Conservation (phyloP, 2,329 filamentous ascomycete genomes). For the Xylaria sp. region DNA sequence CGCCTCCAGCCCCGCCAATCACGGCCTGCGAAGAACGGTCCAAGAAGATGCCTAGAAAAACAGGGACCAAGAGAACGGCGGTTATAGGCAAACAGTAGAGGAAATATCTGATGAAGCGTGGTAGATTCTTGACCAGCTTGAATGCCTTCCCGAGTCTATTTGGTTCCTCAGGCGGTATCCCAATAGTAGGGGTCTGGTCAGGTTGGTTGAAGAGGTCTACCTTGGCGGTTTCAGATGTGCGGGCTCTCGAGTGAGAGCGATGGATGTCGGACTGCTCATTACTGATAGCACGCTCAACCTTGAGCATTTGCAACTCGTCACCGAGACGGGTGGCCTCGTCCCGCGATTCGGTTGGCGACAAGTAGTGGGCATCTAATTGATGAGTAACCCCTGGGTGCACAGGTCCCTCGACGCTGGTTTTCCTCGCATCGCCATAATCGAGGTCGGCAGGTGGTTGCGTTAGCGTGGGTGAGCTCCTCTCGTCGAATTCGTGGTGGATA, state of each 20-base stretch:
- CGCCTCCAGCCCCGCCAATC: slow-evolving; percentile 75
- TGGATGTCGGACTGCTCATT: slow-evolving; percentile 43
- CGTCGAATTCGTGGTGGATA: slow-evolving; percentile 34
- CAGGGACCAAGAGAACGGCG: slow-evolving; percentile 72
- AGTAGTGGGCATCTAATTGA: slow-evolving; percentile 32
- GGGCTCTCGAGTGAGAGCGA: slow-evolving; percentile 42
- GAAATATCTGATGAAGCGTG: slow-evolving; percentile 77
- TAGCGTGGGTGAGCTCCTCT: slow-evolving; percentile 40
- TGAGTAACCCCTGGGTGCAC: slow-evolving; percentile 42
- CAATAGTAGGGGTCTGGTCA: slow-evolving; percentile 33
- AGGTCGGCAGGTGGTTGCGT: slow-evolving; percentile 22
- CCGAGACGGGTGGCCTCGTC: slow-evolving; percentile 47
- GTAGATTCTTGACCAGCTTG: slow-evolving; percentile 61
- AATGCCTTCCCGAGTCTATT: slow-evolving; percentile 72
- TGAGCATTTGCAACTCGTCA: slow-evolving; percentile 49
- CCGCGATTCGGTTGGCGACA: slow-evolving; percentile 44
- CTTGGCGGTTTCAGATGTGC: slow-evolving; percentile 40
- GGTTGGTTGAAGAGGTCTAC: slow-evolving; percentile 51
- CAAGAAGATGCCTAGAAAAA: slow-evolving; percentile 71
- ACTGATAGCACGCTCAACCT: slow-evolving; percentile 49
- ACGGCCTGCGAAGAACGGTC: slow-evolving; percentile 60
- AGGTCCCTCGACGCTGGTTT: slow-evolving; percentile 30
- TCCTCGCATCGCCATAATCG: slow-evolving; percentile 30
- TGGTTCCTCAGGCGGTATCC: slow-evolving; percentile 65
- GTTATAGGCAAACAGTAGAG: slow-evolving; percentile 76